Base-by-base conservation (phyloP, 2,329 filamentous ascomycete genomes). In the Davidsoniella virescens region DNA sequence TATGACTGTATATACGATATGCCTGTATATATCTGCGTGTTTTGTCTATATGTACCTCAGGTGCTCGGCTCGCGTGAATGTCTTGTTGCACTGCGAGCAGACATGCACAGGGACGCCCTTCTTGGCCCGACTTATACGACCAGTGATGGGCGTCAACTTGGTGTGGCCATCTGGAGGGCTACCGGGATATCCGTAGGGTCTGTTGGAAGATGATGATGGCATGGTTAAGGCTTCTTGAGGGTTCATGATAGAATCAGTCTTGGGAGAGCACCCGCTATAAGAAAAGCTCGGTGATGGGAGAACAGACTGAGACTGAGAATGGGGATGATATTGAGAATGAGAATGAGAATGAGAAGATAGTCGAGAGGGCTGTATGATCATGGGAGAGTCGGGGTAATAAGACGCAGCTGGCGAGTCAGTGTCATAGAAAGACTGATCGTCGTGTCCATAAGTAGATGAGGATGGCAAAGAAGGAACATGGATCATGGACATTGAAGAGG, bases 61-160 rank as follows among this genome's bases (percentile, higher is more conserved):
- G 61, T 80, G 76, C 58, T 80, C 76, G 26, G 76, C 76, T 58
- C 76, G 67, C 10, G 75, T 78, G 54, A 80, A 80, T 2, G 72
- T 78, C 76, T 79, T 52, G 44, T 47, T 49, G 43, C 54, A 55
- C 7, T 47, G 62, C 5, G 75, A 68, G 55, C 73, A 77, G 2
- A 64, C 67, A 59, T 77, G 73, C 49, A 77, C 73, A 14, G 70
- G 71, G n/a, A 76, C 64, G 10, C 73, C 73, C 59, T 77, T 77
- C 65, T 73, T 75, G 43, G 73, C 73, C 55, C 73, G 69, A 59
- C 73, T 77, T 39, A 75, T 69, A 54, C 73, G 70, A 17, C 70
- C 64, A 25, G 73, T 77, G 54, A 77, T 72, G 9, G 73, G 73
- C 18, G 73, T 77, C 55, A 73, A 62, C 59, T 70, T 76, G 56